Conservation (phyloP, 768 basidiomycete genomes). For the Boletellus emodensis region DNA sequence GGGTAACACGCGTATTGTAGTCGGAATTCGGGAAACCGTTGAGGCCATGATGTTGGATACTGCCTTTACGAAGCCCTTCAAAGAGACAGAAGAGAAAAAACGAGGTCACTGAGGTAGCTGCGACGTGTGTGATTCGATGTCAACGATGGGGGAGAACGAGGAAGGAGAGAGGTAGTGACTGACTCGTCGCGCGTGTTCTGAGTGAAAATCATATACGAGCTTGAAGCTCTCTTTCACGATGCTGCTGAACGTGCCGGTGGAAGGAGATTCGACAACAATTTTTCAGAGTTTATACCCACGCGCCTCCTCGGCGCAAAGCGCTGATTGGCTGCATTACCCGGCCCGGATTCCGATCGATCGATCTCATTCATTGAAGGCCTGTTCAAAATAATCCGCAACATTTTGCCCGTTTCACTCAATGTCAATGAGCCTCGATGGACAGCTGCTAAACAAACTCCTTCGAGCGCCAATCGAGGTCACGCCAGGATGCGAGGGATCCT, state of each 20-base stretch:
- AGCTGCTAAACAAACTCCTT: no score
- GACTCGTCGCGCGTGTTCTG: slow-evolving; percentile 33
- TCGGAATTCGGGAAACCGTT: slow-evolving; percentile 9
- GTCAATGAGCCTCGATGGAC: no score
- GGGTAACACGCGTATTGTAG: slow-evolving; percentile 10
- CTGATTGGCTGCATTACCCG: no score
- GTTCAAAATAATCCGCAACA: no score
- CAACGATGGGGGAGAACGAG: not conserved
- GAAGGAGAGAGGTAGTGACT: slow-evolving; percentile 6
- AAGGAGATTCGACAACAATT: no score
- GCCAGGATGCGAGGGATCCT: no score
- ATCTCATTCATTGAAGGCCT: no score
- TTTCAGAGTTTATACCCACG: not conserved
- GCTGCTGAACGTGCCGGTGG: not conserved
- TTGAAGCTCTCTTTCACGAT: slow-evolving; percentile 8
- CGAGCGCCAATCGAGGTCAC: no score
- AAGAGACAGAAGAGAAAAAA: slow-evolving; percentile 24
- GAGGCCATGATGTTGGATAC: slow-evolving; percentile 10
- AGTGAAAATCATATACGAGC: slow-evolving; percentile 32
- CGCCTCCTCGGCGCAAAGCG: not conserved
- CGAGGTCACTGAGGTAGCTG: slow-evolving; percentile 31
- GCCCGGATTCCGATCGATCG: no score
- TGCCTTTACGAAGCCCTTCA: slow-evolving; percentile 5
- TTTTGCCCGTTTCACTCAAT: no score
- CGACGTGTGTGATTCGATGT: slow-evolving; percentile 1